These are phyloP conservation scores for Mycena indigotica DNA, from an alignment of 768 basidiomycete genomes.

Conservation along the genomic window DNA sequence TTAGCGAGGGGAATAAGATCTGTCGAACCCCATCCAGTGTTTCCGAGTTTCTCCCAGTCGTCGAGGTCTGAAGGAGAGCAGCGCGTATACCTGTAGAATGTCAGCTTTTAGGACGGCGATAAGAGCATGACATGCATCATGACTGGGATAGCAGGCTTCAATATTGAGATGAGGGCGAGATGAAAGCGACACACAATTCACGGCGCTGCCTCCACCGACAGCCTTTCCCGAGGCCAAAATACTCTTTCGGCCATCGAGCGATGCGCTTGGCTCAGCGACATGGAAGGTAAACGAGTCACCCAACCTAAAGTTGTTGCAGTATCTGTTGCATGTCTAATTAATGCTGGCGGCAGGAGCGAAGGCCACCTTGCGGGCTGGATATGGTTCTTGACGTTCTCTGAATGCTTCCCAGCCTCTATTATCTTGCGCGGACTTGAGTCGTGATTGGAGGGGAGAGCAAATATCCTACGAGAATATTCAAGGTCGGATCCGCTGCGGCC, in stretches of 20 bases:
- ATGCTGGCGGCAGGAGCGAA: too few species aligned
- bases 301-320: slow-evolving; percentile 42
- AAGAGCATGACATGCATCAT: slow-evolving; percentile 38
- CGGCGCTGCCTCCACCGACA: slow-evolving; percentile 63
- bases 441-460: neutral
- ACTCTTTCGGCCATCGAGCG: slow-evolving; percentile 44
- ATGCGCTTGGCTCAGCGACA: slow-evolving; percentile 44
- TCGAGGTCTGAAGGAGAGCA: slow-evolving; percentile 66
- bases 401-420: slow-evolving; percentile 60
- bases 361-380: slow-evolving; percentile 59
- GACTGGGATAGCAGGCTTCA: slow-evolving; percentile 38
- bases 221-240: slow-evolving; percentile 50
- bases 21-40: slow-evolving; percentile 63
- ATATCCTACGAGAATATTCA: slow-evolving; percentile 54
- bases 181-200: slow-evolving; percentile 51
- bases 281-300: slow-evolving; percentile 48
- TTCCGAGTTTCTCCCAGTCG: slow-evolving; percentile 56
- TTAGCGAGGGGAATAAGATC: slow-evolving; percentile 58
- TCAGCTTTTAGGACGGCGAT: neutral
- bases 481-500: slow-evolving; percentile 49
- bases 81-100: slow-evolving; percentile 40
- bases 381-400: slow-evolving; percentile 47
- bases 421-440: slow-evolving; percentile 34
- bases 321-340: too few species aligned
- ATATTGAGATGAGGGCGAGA: neutral